Evolutionary conservation across 2,329 filamentous ascomycete genomes (phyloP).

Genomic region (Lecanicillium sp.): DNA sequence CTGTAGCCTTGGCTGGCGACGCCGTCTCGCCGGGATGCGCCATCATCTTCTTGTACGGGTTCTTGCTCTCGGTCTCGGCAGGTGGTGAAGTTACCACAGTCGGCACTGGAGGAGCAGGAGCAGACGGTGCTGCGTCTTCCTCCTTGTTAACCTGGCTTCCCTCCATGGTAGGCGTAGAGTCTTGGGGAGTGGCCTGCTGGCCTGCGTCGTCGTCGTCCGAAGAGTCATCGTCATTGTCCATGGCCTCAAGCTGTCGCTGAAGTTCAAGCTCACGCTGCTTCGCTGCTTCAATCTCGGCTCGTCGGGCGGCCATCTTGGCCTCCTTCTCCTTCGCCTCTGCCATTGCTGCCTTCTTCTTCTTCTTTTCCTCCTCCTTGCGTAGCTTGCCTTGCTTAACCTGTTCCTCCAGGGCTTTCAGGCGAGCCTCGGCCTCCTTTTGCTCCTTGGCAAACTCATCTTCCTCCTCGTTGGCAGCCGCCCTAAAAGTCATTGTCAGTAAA

Average conservation of each 20-base stretch:
- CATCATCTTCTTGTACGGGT: slow-evolving; percentile 91
- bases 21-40: slow-evolving; percentile 54
- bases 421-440: slow-evolving; percentile 71
- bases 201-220: slow-evolving; percentile 71
- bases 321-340: slow-evolving; percentile 87
- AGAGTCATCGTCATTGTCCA: slow-evolving; percentile 65
- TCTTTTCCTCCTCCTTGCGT: slow-evolving; percentile 95
- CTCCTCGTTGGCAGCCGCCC: slow-evolving; percentile 64
- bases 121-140: slow-evolving; percentile 44
- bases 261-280: slow-evolving; percentile 85
- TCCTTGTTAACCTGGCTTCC: slow-evolving; percentile 44
- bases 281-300: slow-evolving; percentile 86
- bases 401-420: slow-evolving; percentile 83
- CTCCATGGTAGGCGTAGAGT: slow-evolving; percentile 38
- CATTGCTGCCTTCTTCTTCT: slow-evolving; percentile 78
- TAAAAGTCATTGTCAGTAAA: slow-evolving; percentile 33
- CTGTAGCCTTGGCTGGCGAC: slow-evolving; percentile 36
- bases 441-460: slow-evolving; percentile 77
- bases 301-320: slow-evolving; percentile 70
- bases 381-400: slow-evolving; percentile 90
- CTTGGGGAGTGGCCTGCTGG: slow-evolving; percentile 57
- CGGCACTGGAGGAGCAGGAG: slow-evolving; percentile 42
- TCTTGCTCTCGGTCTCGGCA: slow-evolving; percentile 72
- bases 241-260: slow-evolving; percentile 73
- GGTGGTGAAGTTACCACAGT: slow-evolving; percentile 45